Evolutionary conservation across 164 flowering plant genomes (phyloP).

Genomic region (Berberis thunbergii): DNA sequence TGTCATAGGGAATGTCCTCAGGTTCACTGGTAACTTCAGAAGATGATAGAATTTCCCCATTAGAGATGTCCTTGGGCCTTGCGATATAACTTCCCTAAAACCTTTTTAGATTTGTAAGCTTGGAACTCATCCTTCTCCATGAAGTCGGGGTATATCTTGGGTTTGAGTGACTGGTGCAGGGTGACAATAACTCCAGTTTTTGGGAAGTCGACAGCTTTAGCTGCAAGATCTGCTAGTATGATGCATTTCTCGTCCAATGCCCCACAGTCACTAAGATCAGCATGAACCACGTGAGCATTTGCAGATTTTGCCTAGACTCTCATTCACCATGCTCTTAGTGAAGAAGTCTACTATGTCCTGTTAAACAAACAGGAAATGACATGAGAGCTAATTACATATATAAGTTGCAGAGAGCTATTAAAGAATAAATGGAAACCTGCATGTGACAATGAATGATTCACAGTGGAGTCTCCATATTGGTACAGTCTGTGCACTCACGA

Average conservation of each 20-base stretch:
- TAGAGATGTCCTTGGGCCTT: too few species aligned
- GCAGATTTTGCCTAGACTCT: conserved; percentile 68
- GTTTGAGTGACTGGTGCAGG: conserved; percentile 61
- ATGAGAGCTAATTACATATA: too few species aligned
- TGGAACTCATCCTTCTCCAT: too few species aligned
- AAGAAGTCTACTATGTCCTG: conserved; percentile 82
- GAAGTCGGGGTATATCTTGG: conserved; percentile 20
- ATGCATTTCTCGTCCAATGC: conserved; percentile 78
- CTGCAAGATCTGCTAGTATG: conserved; percentile 69
- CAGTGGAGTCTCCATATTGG: too few species aligned
- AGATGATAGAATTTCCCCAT: neutral
- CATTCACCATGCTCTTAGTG: conserved; percentile 59
- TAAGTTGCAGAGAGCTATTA: too few species aligned
- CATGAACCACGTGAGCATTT: conserved; percentile 94
- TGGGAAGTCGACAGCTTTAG: conserved; percentile 87
- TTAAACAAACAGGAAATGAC: conserved; percentile 2
- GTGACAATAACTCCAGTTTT: conserved; percentile 70
- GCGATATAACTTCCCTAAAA: too few species aligned
- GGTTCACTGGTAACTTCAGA: conserved; percentile 15
- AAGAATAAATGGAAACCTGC: too few species aligned
- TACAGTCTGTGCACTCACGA: too few species aligned
- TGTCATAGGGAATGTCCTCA: conserved; percentile 45
- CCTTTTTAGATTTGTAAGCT: too few species aligned
- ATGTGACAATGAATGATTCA: too few species aligned
- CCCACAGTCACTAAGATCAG: conserved; percentile 64